These are phyloP conservation scores for Evernia prunastri DNA, from an alignment of 495 filamentous ascomycete species.

Conservation along the genomic window DNA sequence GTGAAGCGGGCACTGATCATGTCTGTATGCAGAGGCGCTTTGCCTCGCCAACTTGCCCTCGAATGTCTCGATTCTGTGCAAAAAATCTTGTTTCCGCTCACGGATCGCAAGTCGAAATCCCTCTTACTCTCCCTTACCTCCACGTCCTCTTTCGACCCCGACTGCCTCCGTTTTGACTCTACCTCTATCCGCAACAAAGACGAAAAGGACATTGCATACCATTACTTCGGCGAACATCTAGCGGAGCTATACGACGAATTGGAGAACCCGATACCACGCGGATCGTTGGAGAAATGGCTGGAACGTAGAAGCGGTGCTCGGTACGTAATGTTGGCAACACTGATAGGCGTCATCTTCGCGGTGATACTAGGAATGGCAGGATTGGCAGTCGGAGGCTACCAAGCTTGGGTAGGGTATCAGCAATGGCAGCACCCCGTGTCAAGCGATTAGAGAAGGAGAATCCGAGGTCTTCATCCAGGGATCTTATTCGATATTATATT, in stretches of 20 bases:
- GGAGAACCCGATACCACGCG: constrained; percentile 33
- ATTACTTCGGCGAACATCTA: constrained; percentile 32
- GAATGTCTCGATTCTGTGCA: constrained; percentile 35
- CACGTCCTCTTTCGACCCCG: constrained; percentile 29
- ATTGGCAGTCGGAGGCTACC: constrained; percentile 22
- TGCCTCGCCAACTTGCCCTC: constrained; percentile 32
- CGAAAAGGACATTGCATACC: constrained; percentile 31
- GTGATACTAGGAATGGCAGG: constrained; percentile 24
- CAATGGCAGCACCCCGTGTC: constrained; percentile 26
- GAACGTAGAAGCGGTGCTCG: constrained; percentile 35
- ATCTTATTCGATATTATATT: too few relatives aligned
- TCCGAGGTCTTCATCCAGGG: background rate
- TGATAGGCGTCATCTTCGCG: constrained; percentile 32
- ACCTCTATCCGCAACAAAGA: constrained; percentile 27
- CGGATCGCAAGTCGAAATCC: constrained; percentile 30
- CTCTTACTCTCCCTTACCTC: constrained; percentile 29
- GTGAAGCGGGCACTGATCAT: background rate
- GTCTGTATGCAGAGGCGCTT: constrained; percentile 7
- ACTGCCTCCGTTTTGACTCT: constrained; percentile 31
- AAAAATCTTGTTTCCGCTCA: constrained; percentile 35
- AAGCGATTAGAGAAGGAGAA: background rate
- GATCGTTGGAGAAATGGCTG: constrained; percentile 32
- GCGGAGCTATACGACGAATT: constrained; percentile 34
- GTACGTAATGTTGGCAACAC: constrained; percentile 36
- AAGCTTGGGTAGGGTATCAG: constrained; percentile 26